Evolutionary conservation across 768 basidiomycete species (phyloP), one percentile per base, ranked within the genome.

Genomic region (Crepidotus variabilis): DNA sequence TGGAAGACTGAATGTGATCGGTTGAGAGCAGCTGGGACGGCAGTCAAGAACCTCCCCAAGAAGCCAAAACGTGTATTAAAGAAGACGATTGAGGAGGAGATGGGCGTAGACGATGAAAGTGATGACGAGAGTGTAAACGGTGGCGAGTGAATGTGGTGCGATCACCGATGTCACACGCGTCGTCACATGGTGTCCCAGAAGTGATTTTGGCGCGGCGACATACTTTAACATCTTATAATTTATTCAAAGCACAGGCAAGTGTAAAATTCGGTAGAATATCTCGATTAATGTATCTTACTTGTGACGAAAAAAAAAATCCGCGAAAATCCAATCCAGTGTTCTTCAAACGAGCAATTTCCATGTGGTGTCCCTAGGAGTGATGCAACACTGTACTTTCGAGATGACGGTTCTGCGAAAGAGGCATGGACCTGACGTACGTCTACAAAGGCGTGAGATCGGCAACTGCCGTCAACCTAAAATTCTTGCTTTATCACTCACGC

Each of bases 31-130:
- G 35, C 5, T 51, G 56, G 56, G 2, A 48, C 43, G 22, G 20
- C 47, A n/a, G 20, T 52, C 20, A 57, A 57, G 51, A 22, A 57
- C 32, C 45, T 57, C 22, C 56, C 51, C 9, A 52, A 52, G 43
- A 57, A 22, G 43, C 56, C 56, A 45, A 24, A 14, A 36, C 32
- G n/a, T 1, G 24, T 1, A n/a, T 16, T 20, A 13, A 52, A 35
- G 43, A 21, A 24, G 21, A n/a, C 2, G 16, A 24, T 57, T 14
- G 45, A 34, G 48, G 47, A 52, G 56, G 56, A 51, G 24, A 34
- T 36, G 48, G 50, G 34, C 1, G 11, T 51, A 35, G 56, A 21
- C 21, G 51, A 47, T 33, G 56, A 22, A 0, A 51, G 50, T 21
- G 51, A 53, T 52, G 46, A 52, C 10, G 51, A 57, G 36, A 22